phyloP scores from a whole-genome alignment of 2,329 filamentous ascomycete genomes.

The Hymenoscyphus infarciens region DNA sequence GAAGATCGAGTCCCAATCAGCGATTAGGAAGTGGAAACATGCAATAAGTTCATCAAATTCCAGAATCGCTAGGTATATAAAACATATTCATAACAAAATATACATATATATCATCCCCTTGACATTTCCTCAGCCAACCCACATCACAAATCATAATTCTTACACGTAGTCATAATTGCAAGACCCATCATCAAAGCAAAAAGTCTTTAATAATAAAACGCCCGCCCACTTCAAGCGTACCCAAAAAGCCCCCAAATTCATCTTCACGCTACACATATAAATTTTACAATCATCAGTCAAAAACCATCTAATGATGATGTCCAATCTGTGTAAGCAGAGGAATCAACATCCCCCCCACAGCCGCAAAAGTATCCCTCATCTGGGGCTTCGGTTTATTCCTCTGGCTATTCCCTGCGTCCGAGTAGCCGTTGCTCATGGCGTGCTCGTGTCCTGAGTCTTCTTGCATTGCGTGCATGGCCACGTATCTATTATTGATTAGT shows the following conservation, averaged over 20 bases:
- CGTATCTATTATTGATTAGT: conserved; percentile 60
- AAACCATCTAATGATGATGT: conserved; percentile 55
- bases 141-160: no score
- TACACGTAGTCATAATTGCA: no score
- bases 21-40: no score
- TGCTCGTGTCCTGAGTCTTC: conserved; percentile 55
- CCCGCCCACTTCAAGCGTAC: background rate
- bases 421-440: conserved; percentile 49
- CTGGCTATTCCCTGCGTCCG: conserved; percentile 45
- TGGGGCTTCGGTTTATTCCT: conserved; percentile 54
- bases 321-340: conserved; percentile 76
- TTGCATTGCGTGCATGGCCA: conserved; percentile 98
- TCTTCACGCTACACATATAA: conserved; percentile 1
- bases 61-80: no score
- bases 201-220: conserved; percentile 1
- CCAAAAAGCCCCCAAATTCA: background rate
- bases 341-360: conserved; percentile 72
- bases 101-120: no score
- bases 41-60: no score
- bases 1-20: no score
- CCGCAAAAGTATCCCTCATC: conserved; percentile 66
- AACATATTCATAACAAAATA: no score
- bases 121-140: no score
- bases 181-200: no score
- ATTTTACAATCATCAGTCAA: conserved; percentile 8